Conservation (phyloP, 176 grass and related monocot genomes). For the Metroxylon sagu region DNA sequence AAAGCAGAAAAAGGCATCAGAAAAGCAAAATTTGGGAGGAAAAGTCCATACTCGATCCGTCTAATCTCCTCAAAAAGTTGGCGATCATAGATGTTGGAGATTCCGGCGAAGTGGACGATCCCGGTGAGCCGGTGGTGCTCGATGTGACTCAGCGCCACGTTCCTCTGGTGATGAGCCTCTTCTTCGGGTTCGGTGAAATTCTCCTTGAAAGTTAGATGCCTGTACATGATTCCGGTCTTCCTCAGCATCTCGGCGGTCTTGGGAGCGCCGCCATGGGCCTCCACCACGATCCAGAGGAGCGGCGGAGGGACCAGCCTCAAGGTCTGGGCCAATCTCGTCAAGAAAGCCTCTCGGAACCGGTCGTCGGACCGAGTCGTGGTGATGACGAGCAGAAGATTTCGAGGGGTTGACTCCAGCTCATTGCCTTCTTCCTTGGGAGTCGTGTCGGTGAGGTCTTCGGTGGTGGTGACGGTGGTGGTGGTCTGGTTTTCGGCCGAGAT, state of each 20-base stretch:
- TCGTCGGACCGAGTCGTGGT: constrained; percentile 31
- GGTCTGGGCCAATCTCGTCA: constrained; percentile 40
- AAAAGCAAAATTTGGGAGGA: not conserved
- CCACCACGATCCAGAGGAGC: constrained; percentile 54
- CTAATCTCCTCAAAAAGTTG: constrained; percentile 78
- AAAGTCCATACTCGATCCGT: constrained; percentile 54
- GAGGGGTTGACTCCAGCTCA: too few species aligned
- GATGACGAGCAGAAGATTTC: constrained; percentile 38
- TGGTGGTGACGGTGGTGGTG: too few species aligned
- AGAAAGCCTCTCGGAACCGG: constrained; percentile 15
- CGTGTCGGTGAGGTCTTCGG: too few species aligned
- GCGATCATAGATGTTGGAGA: constrained; percentile 37
- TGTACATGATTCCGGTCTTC: constrained; percentile 40
- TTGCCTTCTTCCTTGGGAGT: too few species aligned
- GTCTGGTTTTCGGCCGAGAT: not conserved
- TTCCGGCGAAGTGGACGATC: constrained; percentile 38
- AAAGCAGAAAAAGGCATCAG: not conserved
- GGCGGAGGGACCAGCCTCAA: constrained; percentile 38
- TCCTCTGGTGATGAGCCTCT: constrained; percentile 29
- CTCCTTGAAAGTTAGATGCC: constrained; percentile 34
- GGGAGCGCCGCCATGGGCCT: constrained; percentile 14
- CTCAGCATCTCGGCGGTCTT: constrained; percentile 25
- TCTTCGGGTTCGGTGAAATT: constrained; percentile 15
- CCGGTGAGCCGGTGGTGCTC: constrained; percentile 37
- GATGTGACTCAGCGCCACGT: constrained; percentile 44